Evolutionary conservation across 352 stramenopile species (phyloP), one percentile per base, ranked within the genome.

Genomic region (Phytopythium cucurbitacearum): DNA sequence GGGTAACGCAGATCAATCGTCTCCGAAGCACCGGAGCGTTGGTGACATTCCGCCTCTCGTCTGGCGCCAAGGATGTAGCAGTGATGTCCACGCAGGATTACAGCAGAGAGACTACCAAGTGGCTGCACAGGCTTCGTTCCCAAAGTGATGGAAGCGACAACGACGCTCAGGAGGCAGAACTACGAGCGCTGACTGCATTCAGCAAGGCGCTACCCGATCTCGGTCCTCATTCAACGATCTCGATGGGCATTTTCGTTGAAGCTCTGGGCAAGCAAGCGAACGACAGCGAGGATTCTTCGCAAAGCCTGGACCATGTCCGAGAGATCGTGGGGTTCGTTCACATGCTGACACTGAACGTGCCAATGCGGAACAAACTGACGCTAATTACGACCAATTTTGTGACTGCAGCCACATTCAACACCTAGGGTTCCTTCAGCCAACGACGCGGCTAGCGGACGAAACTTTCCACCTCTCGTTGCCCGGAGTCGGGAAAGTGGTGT

Each of bases 401-500:
- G 32, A 15, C 4, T 12, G n/a, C 15, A 52, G 47, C 7, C n/a
- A 33, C 12, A 21, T 87, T 33, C 78, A 80, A 48, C 62, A 59
- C 3, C 62, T 89, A 38, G 78, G 78, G 0, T 89, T 87, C 46
- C 48, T 87, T 33, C 52, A 78, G 35, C 64, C 69, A 5, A 77
- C 73, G 6, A 64, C 67, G 15, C 46, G 62, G 1, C 40, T 89
- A 34, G 67, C 81, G 41, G 61, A 79, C 33, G 67, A 87, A 37
- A 63, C 65, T 1, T 86, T 71, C 34, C 65, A 64, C 5, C 61
- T 89, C 2, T 83, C 72, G 9, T 37, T 89, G n/a, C 78, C 78
- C 35, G 76, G 70, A 5, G 55, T 84, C 28, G 78, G 78, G 15
- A 87, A 85, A 39, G 40, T 89, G 7, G 57, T 86, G 15, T 79